These are phyloP conservation scores for Gossypium herbaceum DNA, from an alignment of 345 rosid genomes.

Conservation along the genomic window DNA sequence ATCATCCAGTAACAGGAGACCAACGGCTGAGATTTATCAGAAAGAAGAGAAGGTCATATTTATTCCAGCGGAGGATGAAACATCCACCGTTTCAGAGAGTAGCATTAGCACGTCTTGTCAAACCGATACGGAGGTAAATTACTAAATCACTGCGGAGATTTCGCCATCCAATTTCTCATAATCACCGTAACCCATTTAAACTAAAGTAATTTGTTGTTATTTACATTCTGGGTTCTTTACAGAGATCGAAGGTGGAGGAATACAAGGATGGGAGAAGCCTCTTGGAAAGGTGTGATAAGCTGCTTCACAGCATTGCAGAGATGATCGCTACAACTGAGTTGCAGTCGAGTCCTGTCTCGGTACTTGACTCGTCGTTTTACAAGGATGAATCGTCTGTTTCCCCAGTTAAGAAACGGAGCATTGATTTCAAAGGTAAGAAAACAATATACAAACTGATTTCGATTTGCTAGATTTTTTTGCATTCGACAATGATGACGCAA, in stretches of 20 bases:
- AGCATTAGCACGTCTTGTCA: slow-evolving; percentile 48
- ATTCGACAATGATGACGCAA: slow-evolving; percentile 24
- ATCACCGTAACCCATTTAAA: not conserved
- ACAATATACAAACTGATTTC: not conserved
- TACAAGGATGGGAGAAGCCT: slow-evolving; percentile 58
- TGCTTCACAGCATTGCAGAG: slow-evolving; percentile 85
- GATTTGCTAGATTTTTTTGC: slow-evolving; percentile 15
- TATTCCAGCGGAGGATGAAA: slow-evolving; percentile 42
- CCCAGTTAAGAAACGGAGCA: slow-evolving; percentile 74
- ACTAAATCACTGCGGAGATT: not conserved
- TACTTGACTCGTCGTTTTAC: slow-evolving; percentile 77
- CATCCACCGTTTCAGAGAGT: slow-evolving; percentile 48
- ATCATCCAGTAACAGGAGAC: slow-evolving; percentile 37
- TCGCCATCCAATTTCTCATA: not conserved
- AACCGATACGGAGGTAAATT: slow-evolving; percentile 54
- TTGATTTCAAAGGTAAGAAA: slow-evolving; percentile 49
- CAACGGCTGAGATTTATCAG: slow-evolving; percentile 26
- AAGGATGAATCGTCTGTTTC: slow-evolving; percentile 80
- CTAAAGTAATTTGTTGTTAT: not conserved
- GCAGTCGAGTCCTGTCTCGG: slow-evolving; percentile 96
- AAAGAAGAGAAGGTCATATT: slow-evolving; percentile 26
- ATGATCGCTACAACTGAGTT: slow-evolving; percentile 55
- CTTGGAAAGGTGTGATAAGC: slow-evolving; percentile 84
- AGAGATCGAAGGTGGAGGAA: slow-evolving; percentile 60
- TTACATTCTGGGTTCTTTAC: not conserved